Evolutionary conservation across 2,329 filamentous ascomycete genomes (phyloP).

Genomic region (Nothomitra cinnamomea): DNA sequence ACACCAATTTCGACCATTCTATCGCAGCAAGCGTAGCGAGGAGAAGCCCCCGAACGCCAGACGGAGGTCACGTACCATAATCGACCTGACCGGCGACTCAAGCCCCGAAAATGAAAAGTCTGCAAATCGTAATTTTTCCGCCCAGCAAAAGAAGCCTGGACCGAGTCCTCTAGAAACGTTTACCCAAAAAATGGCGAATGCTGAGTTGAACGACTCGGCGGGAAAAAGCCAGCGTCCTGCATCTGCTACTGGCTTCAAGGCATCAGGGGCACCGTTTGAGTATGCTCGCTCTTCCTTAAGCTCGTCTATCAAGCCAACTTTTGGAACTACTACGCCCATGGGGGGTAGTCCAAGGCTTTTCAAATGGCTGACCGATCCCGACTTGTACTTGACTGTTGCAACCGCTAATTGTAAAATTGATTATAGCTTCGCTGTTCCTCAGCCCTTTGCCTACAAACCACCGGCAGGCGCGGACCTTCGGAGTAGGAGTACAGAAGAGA

Average conservation of each 20-base stretch:
- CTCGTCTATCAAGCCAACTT: neutral
- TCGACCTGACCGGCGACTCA: neutral
- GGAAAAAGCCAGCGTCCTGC: neutral
- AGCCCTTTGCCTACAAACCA: neutral
- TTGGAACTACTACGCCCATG: neutral
- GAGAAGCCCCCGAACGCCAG: neutral
- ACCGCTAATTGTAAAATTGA: neutral
- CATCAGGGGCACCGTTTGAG: neutral
- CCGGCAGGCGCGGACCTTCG: neutral
- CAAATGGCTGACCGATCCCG: too few species aligned
- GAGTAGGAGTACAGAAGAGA: slow-evolving; percentile 2
- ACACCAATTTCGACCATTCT: neutral
- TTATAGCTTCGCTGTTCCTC: neutral
- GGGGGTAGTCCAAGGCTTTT: too few species aligned
- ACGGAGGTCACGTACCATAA: neutral
- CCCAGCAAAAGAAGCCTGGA: neutral
- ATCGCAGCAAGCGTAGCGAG: neutral
- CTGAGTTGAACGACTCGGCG: neutral
- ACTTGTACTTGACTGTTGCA: too few species aligned
- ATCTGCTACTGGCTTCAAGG: neutral
- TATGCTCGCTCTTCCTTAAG: neutral
- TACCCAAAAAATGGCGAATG: neutral
- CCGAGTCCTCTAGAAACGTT: neutral
- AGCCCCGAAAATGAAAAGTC: neutral
- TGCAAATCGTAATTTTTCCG: neutral